Percentiles rank a stretch among this genome's conserved stretches.
Conservation (phyloP, 352 stramenopile genomes). For the Globisporangium barbulae region DNA sequence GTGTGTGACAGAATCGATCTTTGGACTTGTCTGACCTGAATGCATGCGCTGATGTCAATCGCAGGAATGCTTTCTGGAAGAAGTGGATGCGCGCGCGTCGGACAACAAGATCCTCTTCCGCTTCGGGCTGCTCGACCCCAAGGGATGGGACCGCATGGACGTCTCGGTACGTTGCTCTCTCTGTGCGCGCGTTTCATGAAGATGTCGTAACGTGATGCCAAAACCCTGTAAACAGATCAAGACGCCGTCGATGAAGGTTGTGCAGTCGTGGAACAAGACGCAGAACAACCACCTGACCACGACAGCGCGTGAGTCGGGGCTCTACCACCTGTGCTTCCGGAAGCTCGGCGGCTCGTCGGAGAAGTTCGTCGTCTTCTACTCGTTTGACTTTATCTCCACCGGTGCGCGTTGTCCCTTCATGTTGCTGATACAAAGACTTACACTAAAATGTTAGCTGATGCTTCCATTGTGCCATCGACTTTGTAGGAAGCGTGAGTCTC, state of each 20-base stretch:
- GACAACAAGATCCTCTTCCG: conserved; percentile 64
- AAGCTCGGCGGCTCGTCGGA: conserved; percentile 58
- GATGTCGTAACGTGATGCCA: not conserved
- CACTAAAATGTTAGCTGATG: not conserved
- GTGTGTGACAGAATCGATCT: not conserved
- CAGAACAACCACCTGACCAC: conserved; percentile 56
- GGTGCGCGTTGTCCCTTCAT: conserved; percentile 8
- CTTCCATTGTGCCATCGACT: too few species aligned
- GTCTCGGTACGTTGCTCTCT: conserved; percentile 30
- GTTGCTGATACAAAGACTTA: not conserved
- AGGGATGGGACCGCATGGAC: conserved; percentile 50
- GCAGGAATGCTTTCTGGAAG: conserved; percentile 60
- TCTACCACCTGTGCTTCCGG: conserved; percentile 78
- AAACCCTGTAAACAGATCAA: conserved; percentile 32
- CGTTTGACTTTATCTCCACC: conserved; percentile 79
- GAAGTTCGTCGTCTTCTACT: conserved; percentile 67
- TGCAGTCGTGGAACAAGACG: conserved; percentile 53
- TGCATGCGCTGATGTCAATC: not conserved
- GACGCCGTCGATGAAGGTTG: conserved; percentile 45
- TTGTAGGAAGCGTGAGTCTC: conserved; percentile 39
- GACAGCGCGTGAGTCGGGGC: conserved; percentile 62
- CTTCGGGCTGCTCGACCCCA: conserved; percentile 55
- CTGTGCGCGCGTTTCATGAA: not conserved
- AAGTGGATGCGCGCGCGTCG: conserved; percentile 47
- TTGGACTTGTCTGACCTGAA: not conserved